Conservation (phyloP, 2,329 filamentous ascomycete species). For the Exophiala spinifera region DNA sequence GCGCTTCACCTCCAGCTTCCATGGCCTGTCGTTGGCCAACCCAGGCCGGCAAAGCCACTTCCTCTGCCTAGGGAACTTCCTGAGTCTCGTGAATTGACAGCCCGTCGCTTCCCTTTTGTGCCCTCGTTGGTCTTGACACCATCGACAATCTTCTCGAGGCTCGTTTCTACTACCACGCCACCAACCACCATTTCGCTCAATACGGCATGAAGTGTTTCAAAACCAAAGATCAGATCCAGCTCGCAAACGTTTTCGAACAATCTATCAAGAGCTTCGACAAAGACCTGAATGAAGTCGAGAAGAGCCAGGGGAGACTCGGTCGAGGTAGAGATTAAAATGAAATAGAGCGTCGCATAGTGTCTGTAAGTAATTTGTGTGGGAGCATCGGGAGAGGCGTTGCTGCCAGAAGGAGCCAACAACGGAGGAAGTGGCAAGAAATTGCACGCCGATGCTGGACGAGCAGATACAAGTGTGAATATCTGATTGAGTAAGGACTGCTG, state of each 20-base stretch:
- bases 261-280: slow-evolving; percentile 90
- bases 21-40: slow-evolving; percentile 25
- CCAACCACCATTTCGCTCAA: slow-evolving; percentile 32
- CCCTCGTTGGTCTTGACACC: slow-evolving; percentile 68
- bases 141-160: slow-evolving; percentile 66
- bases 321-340: slow-evolving; percentile 95
- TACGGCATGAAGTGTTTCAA: slow-evolving; percentile 84
- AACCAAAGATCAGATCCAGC: slow-evolving; percentile 97
- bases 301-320: slow-evolving; percentile 94
- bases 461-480: slow-evolving; percentile 93
- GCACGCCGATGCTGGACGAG: slow-evolving; percentile 86
- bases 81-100: slow-evolving; percentile 42
- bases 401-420: slow-evolving; percentile 54
- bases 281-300: slow-evolving; percentile 96
- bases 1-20: slow-evolving; percentile 25
- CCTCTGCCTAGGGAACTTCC: slow-evolving; percentile 23
- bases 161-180: slow-evolving; percentile 40
- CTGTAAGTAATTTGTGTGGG: slow-evolving; percentile 96
- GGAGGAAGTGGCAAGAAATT: slow-evolving; percentile 87
- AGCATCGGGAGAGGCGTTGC: slow-evolving; percentile 60
- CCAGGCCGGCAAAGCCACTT: slow-evolving; percentile 26
- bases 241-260: slow-evolving; percentile 99
- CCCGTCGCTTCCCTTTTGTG: slow-evolving; percentile 41
- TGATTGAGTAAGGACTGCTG: slow-evolving; percentile 96
- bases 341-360: slow-evolving; percentile 96